Conservation (phyloP, 805 yeast species). For the Wickerhamomyces chambardii region DNA sequence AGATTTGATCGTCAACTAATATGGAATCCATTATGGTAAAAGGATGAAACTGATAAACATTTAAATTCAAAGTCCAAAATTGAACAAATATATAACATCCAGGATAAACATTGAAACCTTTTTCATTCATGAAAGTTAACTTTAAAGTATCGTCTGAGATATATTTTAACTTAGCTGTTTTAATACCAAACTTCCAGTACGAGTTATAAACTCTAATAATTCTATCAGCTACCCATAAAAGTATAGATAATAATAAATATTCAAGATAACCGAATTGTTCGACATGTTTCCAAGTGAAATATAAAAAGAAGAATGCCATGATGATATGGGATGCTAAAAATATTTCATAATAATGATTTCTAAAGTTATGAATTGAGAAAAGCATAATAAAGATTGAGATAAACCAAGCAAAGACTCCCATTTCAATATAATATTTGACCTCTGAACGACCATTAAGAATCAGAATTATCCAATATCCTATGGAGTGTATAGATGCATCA, state of each 20-base stretch:
- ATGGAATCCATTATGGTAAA: constrained; percentile 46
- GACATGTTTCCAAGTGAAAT: constrained; percentile 53
- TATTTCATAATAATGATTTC: constrained; percentile 49
- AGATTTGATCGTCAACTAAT: constrained; percentile 26
- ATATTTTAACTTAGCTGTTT: constrained; percentile 14
- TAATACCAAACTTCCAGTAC: constrained; percentile 10
- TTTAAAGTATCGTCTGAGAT: constrained; percentile 34
- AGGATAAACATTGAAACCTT: constrained; percentile 37
- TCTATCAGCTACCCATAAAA: constrained; percentile 46
- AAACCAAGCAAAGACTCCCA: constrained; percentile 9
- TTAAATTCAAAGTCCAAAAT: constrained; percentile 34
- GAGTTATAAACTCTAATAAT: constrained; percentile 25
- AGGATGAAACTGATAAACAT: constrained; percentile 70
- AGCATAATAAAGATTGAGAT: constrained; percentile 3
- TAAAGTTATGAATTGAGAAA: constrained; percentile 28
- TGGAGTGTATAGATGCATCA: constrained; percentile 37
- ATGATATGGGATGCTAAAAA: constrained; percentile 51
- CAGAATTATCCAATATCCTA: constrained; percentile 11
- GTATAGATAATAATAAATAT: constrained; percentile 24
- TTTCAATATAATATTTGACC: not conserved
- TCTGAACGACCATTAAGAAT: not conserved
- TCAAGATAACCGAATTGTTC: constrained; percentile 41
- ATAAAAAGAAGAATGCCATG: constrained; percentile 43
- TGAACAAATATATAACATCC: constrained; percentile 51
- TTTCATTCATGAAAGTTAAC: constrained; percentile 32